phyloP scores from a whole-genome alignment of 345 rosid genomes.

The Salix udensis region DNA sequence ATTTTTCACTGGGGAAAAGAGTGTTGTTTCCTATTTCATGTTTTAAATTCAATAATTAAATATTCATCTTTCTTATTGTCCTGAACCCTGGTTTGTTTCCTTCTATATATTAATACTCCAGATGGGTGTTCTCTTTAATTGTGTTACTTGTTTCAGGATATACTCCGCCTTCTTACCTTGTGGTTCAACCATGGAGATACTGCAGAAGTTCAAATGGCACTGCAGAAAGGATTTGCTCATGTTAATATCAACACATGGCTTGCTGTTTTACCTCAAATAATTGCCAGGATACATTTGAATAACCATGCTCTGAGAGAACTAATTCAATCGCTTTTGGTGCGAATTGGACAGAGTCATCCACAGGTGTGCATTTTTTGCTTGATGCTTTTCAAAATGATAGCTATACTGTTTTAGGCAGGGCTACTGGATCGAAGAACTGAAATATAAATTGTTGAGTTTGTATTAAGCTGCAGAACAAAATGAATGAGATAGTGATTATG shows the following conservation, averaged over 20 bases:
- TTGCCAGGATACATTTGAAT: conserved; percentile 98
- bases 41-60: background rate
- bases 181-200: conserved; percentile 99
- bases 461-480: background rate
- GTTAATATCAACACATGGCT: conserved; percentile 98
- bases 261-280: conserved; percentile 95
- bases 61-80: background rate
- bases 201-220: conserved; percentile 81
- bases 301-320: conserved; percentile 88
- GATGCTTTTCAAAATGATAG: background rate
- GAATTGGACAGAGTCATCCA: conserved; percentile 94
- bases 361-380: conserved; percentile 55
- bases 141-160: conserved; percentile 58
- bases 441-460: background rate
- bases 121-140: conserved; percentile 7
- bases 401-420: background rate
- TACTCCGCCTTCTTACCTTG: conserved; percentile 93
- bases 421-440: background rate
- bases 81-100: background rate
- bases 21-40: background rate
- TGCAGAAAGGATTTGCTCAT: conserved; percentile 72
- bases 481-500: background rate
- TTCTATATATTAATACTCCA: background rate
- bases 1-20: background rate
- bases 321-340: conserved; percentile 87